These are phyloP conservation scores for Marsdenia floribunda DNA, from an alignment of 257 asterid species.

Conservation along the genomic window DNA sequence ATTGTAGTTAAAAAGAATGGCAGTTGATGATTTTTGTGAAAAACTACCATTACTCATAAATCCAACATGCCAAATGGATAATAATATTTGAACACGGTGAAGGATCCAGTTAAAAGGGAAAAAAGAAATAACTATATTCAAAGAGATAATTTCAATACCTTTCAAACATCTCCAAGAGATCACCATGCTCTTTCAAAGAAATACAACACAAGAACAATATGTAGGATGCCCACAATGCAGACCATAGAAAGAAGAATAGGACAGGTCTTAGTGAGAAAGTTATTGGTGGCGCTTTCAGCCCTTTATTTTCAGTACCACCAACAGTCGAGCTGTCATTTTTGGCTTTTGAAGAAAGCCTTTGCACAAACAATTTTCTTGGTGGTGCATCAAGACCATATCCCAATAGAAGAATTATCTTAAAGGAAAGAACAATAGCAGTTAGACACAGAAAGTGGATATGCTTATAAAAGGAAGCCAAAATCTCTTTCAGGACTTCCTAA, in stretches of 20 bases:
- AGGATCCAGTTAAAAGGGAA: neutral
- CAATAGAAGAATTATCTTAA: conserved; percentile 67
- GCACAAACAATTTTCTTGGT: conserved; percentile 61
- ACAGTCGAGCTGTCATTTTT: conserved; percentile 34
- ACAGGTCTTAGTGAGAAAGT: conserved; percentile 54
- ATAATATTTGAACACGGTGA: neutral
- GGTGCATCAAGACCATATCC: conserved; percentile 87
- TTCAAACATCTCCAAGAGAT: conserved; percentile 73
- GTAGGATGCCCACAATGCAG: conserved; percentile 63
- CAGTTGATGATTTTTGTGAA: neutral
- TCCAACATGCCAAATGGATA: neutral
- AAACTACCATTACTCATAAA: neutral
- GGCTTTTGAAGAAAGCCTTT: conserved; percentile 30
- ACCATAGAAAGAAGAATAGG: conserved; percentile 59
- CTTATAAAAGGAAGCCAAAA: neutral
- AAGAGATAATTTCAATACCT: conserved; percentile 41
- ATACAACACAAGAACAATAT: conserved; percentile 55
- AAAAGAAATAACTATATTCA: conserved; percentile 2
- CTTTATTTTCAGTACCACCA: conserved; percentile 21
- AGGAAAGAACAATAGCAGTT: conserved; percentile 1
- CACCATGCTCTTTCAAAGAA: conserved; percentile 69
- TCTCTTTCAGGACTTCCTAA: neutral
- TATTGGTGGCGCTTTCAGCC: conserved; percentile 25
- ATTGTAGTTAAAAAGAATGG: neutral
- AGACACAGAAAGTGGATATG: neutral